Evolutionary conservation across 2,329 filamentous ascomycete genomes (phyloP), one percentile per base, ranked within the genome.

Genomic region (Davidsoniella eucalypti): DNA sequence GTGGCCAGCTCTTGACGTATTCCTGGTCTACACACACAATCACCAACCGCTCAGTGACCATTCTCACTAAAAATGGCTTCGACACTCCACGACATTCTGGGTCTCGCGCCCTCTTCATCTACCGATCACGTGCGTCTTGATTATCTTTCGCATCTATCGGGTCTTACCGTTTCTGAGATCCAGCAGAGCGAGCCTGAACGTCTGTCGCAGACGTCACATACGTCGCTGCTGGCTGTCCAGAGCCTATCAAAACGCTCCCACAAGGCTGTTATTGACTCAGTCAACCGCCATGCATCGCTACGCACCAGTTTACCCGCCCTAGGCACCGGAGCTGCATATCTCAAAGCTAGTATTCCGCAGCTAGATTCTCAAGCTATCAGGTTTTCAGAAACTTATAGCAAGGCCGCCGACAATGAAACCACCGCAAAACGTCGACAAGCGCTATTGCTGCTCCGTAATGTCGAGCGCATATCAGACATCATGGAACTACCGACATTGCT

Each of bases 211-310:
- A 74, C 80, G 50, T 82, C 84, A 3, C 87, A 95, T 55, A 84
- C 85, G 0, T 75, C 84, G 39, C 74, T 90, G 12, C 76, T 94
- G 39, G 85, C 87, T 0, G 73, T 96, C 1, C 92, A 98, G 62
- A 76, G 79, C 0, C 77, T 96, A 46, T 90, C 88, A 6, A 94
- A 94, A 58, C 84, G 85, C 57, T 94, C 88, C 0, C 82, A 95
- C 64, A 85, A 82, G 61, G 73, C 81, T 16, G 80, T 96, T 56
- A 87, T 95, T 57, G 72, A 80, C 49, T 92, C 90, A 3, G 80
- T 85, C 18, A 75, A 79, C 57, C 81, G 84, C 58, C 80, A 96
- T 58, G 74, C 77, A n/a, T 79, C 78, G 8, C 72, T 96, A 6
- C 71, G 72, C 46, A 70, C 72, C n/a, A 76, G 80, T 1, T 69